Evolutionary conservation across 495 filamentous ascomycete species (phyloP).

Genomic region (Daldinia childiae): DNA sequence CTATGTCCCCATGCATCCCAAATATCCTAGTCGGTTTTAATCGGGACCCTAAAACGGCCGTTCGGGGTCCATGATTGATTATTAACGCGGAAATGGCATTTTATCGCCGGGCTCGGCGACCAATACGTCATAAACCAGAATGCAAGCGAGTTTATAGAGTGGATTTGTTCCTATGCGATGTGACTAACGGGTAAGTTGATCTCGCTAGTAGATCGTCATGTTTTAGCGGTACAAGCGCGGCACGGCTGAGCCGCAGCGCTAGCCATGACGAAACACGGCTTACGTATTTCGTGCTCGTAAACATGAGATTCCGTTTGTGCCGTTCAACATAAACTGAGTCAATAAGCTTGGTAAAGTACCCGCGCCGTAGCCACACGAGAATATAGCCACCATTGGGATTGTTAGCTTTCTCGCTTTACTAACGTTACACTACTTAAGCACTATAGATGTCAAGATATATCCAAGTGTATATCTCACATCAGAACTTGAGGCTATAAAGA

Average conservation of each 20-base stretch:
- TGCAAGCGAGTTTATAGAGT: constrained; percentile 11
- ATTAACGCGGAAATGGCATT: neutral
- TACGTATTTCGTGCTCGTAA: constrained; percentile 12
- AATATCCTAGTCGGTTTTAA: constrained; percentile 6
- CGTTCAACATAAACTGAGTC: neutral
- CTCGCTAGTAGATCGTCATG: neutral
- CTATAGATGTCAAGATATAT: neutral
- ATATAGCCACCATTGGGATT: constrained; percentile 18
- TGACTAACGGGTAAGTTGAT: constrained; percentile 2
- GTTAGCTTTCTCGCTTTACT: neutral
- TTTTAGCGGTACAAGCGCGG: neutral
- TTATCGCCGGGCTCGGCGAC: neutral
- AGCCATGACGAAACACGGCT: constrained; percentile 19
- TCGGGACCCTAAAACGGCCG: neutral
- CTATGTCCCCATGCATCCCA: constrained; percentile 4
- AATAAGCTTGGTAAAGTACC: neutral
- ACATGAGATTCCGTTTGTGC: neutral
- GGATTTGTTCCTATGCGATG: neutral
- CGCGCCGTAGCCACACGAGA: constrained; percentile 14
- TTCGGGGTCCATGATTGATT: neutral
- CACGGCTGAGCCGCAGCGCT: constrained; percentile 13
- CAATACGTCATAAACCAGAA: neutral
- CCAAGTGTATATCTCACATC: neutral
- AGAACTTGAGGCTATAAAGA: neutral
- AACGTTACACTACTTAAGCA: neutral